Percentiles rank a stretch among this genome's conserved stretches.
phyloP scores from a whole-genome alignment of 2,329 filamentous ascomycete genomes.

The Cladophialophora yegresii region DNA sequence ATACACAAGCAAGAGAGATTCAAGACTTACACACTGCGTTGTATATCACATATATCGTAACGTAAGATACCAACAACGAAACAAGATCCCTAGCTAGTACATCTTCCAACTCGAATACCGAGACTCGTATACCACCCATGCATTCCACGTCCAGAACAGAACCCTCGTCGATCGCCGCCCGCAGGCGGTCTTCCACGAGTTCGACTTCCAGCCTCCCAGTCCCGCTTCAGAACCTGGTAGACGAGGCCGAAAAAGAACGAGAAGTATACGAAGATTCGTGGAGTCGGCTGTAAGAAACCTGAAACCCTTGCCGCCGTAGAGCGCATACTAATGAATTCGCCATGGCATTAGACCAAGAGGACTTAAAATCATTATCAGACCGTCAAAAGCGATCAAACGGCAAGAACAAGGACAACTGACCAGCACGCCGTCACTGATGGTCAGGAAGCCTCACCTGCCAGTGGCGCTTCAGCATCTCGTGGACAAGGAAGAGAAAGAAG shows the following conservation, averaged over 20 bases:
- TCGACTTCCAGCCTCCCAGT: constrained; percentile 9
- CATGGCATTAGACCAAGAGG: not conserved
- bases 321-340: not conserved
- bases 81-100: too few relatives aligned
- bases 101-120: not conserved
- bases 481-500: constrained; percentile 6
- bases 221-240: constrained; percentile 7
- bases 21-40: not conserved
- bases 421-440: not conserved
- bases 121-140: not conserved
- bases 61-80: not conserved
- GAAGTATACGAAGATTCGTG: constrained; percentile 11
- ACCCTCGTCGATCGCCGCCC: not conserved
- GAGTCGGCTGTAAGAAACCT: not conserved
- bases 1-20: not conserved
- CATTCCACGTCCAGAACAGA: not conserved
- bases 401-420: not conserved
- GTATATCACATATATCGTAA: not conserved
- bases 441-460: constrained; percentile 3
- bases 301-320: not conserved
- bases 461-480: constrained; percentile 7
- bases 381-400: not conserved
- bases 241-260: constrained; percentile 5
- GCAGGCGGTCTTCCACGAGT: not conserved
- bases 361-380: not conserved